Evolutionary conservation across 768 basidiomycete genomes (phyloP), one percentile per base, ranked within the genome.

Genomic region (Boletus reticuloceps): DNA sequence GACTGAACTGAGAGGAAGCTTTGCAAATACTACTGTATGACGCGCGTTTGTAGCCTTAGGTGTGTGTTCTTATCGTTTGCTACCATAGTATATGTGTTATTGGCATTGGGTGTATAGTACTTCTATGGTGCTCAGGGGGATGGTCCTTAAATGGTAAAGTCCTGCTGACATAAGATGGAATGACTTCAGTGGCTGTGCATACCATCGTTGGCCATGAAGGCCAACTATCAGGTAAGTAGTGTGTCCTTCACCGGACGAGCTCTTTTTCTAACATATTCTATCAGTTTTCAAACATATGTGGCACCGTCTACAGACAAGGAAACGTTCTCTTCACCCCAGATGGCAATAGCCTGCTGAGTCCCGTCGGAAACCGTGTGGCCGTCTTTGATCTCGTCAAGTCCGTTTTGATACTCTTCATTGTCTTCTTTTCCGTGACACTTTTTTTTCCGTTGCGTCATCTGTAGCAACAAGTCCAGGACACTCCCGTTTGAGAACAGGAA

Each of bases 381-480:
- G 91, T 96, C 9, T 99, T 98, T 69, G 96, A 99, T 73, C 84
- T 99, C 20, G 91, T 97, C 61, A 96, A 96, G 96, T 98, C 64
- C 72, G 91, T 79, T 11, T 9, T 5, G 4, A 29, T 19, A 38
- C 10, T 20, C 7, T 12, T 27, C 19, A 19, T 50, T 36, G 44
- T 47, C 20, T 22, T 27, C 52, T 20, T 27, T 22, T 51, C 41
- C 20, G 31, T 46, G 51, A 44, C 40, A 9, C n/a, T 39, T 11
- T 40, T 53, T 41, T 48, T 12, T 29, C 3, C 64, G 12, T 22
- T 14, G 1, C 16, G 2, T 44, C 32, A 13, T 20, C 29, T 10
- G 29, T 19, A 98, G 96, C 69, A 98, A 98, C 78, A 97, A 94
- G 70, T 96, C 94, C 0, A 82, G 80, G 50, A 98, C 96, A 0